Evolutionary conservation across 306 rosid species (phyloP), one percentile per base, ranked within the genome.

Genomic region (Acacia confusa): DNA sequence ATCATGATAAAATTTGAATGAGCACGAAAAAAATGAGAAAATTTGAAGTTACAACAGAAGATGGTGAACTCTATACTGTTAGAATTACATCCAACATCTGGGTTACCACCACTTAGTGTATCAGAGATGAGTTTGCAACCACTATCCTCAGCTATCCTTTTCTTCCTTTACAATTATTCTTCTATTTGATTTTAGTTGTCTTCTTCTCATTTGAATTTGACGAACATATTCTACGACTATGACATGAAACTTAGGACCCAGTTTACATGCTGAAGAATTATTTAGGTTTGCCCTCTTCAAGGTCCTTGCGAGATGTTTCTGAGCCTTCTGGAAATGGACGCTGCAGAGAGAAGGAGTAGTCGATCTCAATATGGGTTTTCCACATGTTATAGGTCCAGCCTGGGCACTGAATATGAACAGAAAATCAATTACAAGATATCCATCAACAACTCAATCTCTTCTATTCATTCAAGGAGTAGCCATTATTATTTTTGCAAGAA

Each of bases 311-410:
- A 92, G 89, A 83, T 86, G 84, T 78, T 84, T 94, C 79, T 86
- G 90, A 74, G 87, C 88, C 81, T 82, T 84, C 76, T 84, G 89
- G 58, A 84, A 83, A 78, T 94, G 98, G 74, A 69, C 52, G 27
- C 41, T 53, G 83, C 98, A 90, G 74, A 90, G 87, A 61, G 90
- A 81, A 72, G 91, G 97, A 72, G 82, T 81, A 1, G 77, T 84
- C 44, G 97, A 82, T 79, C 89, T 88, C 85, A 88, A 15, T 79
- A 90, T 86, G n/a, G 95, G 97, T 84, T 92, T 94, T 43, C 83
- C 79, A 60, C 94, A 92, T 1, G 84, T 72, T 34, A 92, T 82
- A 3, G 94, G 91, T 66, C 94, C 97, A 9, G 87, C 80, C 81
- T 84, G 83, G 81, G 84, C 85, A 70, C 90, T 92, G 89, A 44